phyloP scores from a whole-genome alignment of 2,329 filamentous ascomycete species.

The Pseudogymnoascus destructans region DNA sequence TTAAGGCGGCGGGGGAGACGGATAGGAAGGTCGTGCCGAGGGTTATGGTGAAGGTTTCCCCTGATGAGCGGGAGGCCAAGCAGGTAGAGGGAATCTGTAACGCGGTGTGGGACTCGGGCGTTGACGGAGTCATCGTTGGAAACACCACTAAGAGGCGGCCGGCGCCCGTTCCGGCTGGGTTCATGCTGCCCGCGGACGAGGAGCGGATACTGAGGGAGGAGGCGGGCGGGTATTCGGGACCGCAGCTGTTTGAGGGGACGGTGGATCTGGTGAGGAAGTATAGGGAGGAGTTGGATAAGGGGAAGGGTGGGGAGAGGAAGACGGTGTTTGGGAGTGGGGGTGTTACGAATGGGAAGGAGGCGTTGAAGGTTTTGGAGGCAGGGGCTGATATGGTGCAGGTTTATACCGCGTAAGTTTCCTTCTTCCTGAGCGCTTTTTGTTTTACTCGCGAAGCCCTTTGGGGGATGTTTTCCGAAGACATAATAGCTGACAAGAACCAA shows the following conservation, averaged over 20 bases:
- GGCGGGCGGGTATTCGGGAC: conserved; percentile 81
- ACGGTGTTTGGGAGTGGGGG: conserved; percentile 90
- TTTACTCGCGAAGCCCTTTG: background rate
- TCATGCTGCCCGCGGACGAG: conserved; percentile 53
- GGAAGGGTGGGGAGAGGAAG: conserved; percentile 41
- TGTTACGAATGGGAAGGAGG: conserved; percentile 79
- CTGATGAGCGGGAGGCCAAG: conserved; percentile 76
- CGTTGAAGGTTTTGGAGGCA: conserved; percentile 67
- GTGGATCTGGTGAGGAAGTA: conserved; percentile 69
- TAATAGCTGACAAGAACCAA: conserved; percentile 8
- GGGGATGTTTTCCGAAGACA: background rate
- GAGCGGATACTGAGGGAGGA: conserved; percentile 50
- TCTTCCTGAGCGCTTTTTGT: background rate
- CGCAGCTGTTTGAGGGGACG: conserved; percentile 73
- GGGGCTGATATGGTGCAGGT: conserved; percentile 86
- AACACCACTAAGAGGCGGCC: conserved; percentile 86
- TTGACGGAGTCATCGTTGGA: conserved; percentile 91
- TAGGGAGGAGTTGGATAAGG: conserved; percentile 50
- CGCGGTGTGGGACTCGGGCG: conserved; percentile 69
- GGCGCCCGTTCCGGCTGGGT: conserved; percentile 54
- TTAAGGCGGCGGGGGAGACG: conserved; percentile 57
- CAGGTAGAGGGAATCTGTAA: conserved; percentile 83
- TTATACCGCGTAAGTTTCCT: conserved; percentile 51
- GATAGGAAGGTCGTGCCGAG: conserved; percentile 59
- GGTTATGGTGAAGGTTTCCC: conserved; percentile 97